Evolutionary conservation across 2,329 filamentous ascomycete species (phyloP), one percentile per base, ranked within the genome.

Genomic region (Aspergillus pseudonomiae): DNA sequence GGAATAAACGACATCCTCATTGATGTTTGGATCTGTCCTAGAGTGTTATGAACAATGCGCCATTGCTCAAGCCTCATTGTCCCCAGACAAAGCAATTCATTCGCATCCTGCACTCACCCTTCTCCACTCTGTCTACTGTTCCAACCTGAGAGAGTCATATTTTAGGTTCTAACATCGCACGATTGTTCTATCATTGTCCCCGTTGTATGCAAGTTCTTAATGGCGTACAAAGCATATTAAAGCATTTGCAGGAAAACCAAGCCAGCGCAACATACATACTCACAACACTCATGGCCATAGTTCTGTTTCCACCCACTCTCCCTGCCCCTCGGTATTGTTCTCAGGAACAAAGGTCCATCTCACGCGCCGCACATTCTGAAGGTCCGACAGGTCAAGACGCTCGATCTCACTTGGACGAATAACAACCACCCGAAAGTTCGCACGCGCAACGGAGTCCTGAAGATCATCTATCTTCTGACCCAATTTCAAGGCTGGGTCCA

Each of bases 371-470:
- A 84, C 83, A 65, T 86, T 85, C 54, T 84, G 84, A 0, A 89
- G 86, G 73, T 92, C 86, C 62, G 85, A 88, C 59, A 96, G 77
- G 74, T 95, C 91, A 19, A 91, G 82, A 71, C 85, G 83, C 75
- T 96, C 93, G 24, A 96, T 89, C 75, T 91, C 88, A 10, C 91
- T 86, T 0, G 96, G 89, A 56, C 89, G 88, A 75, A 99, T 95
- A 73, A 95, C 89, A 4, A 97, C 92, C 0, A 97, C 91, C 59
- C 94, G 83, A 74, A 96, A 97, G 75, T 96, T 91, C 67, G 80
- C 80, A 68, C 93, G 83, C 46, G 92, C 91, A 61, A 90, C 69
- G 6, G 72, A 67, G 70, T 98, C 93, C 52, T 92, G 78, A 6
- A 96, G 77, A 70, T 90, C 87, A 21, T 87, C 84, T 19, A 95